Evolutionary conservation across 176 grass and related monocot genomes (phyloP).

Genomic region (Zoysia pacifica): DNA sequence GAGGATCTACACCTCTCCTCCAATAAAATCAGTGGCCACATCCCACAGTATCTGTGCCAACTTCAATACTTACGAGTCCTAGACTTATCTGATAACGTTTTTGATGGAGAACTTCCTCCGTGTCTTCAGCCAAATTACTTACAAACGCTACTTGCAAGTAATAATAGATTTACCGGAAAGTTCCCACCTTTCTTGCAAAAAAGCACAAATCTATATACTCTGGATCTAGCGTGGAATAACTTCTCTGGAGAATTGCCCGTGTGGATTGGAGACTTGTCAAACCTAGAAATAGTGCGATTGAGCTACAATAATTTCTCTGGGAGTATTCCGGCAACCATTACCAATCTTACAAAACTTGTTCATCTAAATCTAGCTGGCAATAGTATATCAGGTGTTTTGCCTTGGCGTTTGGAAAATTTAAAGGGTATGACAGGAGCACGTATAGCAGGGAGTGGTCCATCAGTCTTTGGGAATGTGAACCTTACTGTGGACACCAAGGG

Average conservation of each 20-base stretch:
- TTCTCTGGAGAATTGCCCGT: neutral
- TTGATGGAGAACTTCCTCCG: neutral
- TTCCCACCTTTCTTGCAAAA: neutral
- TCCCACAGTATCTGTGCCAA: constrained; percentile 15
- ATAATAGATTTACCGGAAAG: constrained; percentile 35
- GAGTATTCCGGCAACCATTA: neutral
- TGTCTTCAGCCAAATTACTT: neutral
- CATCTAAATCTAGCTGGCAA: constrained; percentile 39
- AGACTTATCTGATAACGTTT: neutral
- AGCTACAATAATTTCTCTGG: constrained; percentile 30
- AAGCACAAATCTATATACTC: neutral
- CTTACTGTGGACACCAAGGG: no score
- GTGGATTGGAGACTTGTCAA: neutral
- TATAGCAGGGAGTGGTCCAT: no score
- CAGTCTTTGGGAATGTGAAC: no score
- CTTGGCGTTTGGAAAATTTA: constrained; percentile 2
- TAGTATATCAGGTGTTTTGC: constrained; percentile 24
- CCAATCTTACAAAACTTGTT: neutral
- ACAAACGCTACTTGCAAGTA: accelerated
- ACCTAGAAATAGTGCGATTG: neutral
- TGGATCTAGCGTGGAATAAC: constrained; percentile 34
- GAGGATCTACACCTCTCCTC: neutral
- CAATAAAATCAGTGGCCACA: neutral
- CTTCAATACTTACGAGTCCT: accelerated
- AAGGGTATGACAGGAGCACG: neutral